A percentile compares a stretch with the other conserved stretches of the same genome.
Evolutionary conservation across 257 asterid genomes (phyloP).

Genomic region (Solanum corneliomulleri): DNA sequence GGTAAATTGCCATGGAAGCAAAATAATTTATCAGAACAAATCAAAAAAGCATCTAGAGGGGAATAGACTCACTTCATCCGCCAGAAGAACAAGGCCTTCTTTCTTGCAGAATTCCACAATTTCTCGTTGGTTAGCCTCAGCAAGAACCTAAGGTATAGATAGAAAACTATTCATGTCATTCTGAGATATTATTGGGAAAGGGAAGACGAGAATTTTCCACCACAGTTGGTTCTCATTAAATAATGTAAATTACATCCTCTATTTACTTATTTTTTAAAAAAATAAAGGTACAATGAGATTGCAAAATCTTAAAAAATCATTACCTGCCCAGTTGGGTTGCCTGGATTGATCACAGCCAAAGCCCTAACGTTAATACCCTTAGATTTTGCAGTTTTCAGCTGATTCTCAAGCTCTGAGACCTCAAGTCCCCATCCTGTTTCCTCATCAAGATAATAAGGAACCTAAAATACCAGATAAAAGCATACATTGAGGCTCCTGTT

Average conservation of each 20-base stretch:
- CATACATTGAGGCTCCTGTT: not conserved
- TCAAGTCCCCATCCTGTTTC: constrained; percentile 96
- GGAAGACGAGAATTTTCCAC: not conserved
- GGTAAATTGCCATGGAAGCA: not conserved
- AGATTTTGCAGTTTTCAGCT: constrained; percentile 70
- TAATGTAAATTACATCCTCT: not conserved
- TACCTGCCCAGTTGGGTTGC: constrained; percentile 99
- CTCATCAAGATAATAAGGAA: constrained; percentile 95
- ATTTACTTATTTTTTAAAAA: not conserved
- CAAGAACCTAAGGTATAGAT: constrained; percentile 29
- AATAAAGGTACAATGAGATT: not conserved
- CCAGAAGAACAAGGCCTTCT: constrained; percentile 93
- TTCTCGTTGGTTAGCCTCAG: constrained; percentile 56
- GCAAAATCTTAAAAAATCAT: not conserved
- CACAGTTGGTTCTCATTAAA: not conserved
- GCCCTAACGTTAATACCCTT: constrained; percentile 70
- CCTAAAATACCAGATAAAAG: constrained; percentile 28
- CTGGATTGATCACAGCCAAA: constrained; percentile 95
- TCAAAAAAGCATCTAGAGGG: not conserved
- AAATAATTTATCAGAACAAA: not conserved
- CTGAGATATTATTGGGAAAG: not conserved
- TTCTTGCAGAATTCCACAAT: constrained; percentile 93
- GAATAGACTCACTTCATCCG: constrained; percentile 71
- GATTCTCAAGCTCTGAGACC: constrained; percentile 65
- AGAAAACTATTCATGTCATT: not conserved